phyloP scores from a whole-genome alignment of 1,284 basidiomycete species.

The Malassezia psittaci region DNA sequence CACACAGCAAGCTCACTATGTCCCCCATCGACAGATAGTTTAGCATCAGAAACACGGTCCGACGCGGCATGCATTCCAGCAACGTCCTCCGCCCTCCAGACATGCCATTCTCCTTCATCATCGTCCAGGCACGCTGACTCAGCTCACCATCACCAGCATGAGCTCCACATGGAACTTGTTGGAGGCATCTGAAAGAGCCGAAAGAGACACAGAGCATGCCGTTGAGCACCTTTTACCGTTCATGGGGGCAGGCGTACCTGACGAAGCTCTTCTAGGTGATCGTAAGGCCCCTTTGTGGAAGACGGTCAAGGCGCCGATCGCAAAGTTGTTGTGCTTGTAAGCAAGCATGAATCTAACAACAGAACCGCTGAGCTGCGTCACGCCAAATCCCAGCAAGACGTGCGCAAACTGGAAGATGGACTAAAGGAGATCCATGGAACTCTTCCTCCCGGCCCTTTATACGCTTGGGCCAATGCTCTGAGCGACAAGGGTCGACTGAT shows the following conservation, averaged over 20 bases:
- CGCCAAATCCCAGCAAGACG: neutral
- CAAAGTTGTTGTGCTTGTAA: neutral
- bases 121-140: neutral
- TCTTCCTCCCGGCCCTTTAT: neutral
- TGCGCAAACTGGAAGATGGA: neutral
- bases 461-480: conserved; percentile 1
- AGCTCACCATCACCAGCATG: neutral
- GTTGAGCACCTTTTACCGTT: neutral
- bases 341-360: neutral
- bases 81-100: conserved; percentile 22
- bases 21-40: conserved; percentile 26
- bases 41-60: conserved; percentile 28
- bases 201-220: neutral
- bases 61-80: conserved; percentile 34
- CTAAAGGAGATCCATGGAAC: neutral
- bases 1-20: conserved; percentile 21
- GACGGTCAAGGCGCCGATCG: neutral
- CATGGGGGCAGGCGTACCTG: neutral
- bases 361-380: conserved; percentile 7
- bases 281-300: neutral
- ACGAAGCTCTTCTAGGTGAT: neutral
- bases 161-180: neutral
- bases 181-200: neutral
- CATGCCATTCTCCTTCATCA: conserved; percentile 1
- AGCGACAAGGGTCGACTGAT: neutral